Evolutionary conservation across 495 filamentous ascomycete species (phyloP), one percentile per base, ranked within the genome.

Genomic region (Aspergillus campestris): DNA sequence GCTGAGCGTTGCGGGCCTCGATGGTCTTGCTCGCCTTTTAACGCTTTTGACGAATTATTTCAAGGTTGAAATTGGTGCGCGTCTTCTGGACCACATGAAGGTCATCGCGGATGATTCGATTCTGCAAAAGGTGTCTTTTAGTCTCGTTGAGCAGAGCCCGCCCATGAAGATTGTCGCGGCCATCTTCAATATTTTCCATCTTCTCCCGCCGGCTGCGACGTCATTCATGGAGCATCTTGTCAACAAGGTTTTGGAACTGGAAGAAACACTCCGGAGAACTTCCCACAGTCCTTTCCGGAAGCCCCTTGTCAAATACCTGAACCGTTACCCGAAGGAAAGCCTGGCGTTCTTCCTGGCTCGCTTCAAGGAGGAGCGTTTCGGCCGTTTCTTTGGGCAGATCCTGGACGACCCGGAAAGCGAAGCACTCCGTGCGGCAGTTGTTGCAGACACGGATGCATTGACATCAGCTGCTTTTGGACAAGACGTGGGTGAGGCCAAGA

Each of bases 11-110:
- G 86, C 88, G 51, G 89, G 89, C 3, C 72, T 99, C 27, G 89
- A 97, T 52, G 94, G 94, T 13, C 74, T 99, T 27, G 89, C 89
- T 43, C 80, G 89, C 27, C 75, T 99, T 5, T 66, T 99, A 47
- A 85, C 87, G 27, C 73, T 99, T 0, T 67, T 99, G 14, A 99
- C 94, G 0, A 97, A 94, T 40, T 97, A 97, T 59, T 99, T 99
- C 71, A 99, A 99, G 65, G 91, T 95, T 2, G 94, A 96, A 59
- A 99, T 99, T 38, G 94, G 94, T 6, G 78, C 88, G 31, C 77
- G 90, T 35, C 66, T 99, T 7, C 69, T 99, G 11, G 90, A 95
- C 37, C 94, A 99, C 50, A 83, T 97, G 71, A 90, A 88, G 59
- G 75, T 81, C 10, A 87, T 99, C 55, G 92, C 91, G 0, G 90